Evolutionary conservation across 257 asterid genomes (phyloP), one percentile per base, ranked within the genome.

Genomic region (Plantago major): DNA sequence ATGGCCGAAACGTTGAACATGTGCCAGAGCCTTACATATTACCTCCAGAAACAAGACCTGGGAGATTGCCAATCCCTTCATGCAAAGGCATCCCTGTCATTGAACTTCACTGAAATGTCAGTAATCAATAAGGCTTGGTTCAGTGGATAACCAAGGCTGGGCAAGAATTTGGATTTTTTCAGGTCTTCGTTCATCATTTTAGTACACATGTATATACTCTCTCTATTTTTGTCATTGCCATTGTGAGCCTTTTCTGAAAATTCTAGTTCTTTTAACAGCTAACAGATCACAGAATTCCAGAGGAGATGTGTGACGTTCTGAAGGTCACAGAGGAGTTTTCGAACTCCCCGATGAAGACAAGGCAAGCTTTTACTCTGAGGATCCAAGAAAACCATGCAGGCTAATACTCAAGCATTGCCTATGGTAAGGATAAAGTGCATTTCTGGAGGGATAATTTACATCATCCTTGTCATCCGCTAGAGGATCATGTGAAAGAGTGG

Each of bases 131-230:
- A 51, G 68, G 19, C 18, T 12, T 63, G 19, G 58, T 71, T 15
- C 60, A 57, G 13, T 60, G 66, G 40, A 66, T 80, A 30, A 6
- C 71, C 17, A 55, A 63, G 37, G 80, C 85, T 55, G 37, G 71
- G 50, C 76, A 67, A 55, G 70, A 67, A 51, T 71, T 65, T 50
- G 85, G 82, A 8, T 66, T 74, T 57, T 76, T 80, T 56, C 82
- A 80, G 85, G 85, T 80, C 15, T 16, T 54, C 10, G 3, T 22
- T 37, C 42, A 18, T 55, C n/a, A 48, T 22, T 10, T 6, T 52
- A 33, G 40, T 33, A 33, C 8, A 33, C 30, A 6, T 15, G 6
- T 44, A 52, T 52, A 52, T 13, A 22, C 9, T 17, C 11, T 42
- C 28, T 22, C 5, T n/a, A 45, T 51, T 6, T 28, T 49, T 51